A percentile compares a stretch with the other conserved stretches of the same genome.
Evolutionary conservation across 176 grass and related monocot species (phyloP).

Genomic region (Cenchrus fungigraminus): DNA sequence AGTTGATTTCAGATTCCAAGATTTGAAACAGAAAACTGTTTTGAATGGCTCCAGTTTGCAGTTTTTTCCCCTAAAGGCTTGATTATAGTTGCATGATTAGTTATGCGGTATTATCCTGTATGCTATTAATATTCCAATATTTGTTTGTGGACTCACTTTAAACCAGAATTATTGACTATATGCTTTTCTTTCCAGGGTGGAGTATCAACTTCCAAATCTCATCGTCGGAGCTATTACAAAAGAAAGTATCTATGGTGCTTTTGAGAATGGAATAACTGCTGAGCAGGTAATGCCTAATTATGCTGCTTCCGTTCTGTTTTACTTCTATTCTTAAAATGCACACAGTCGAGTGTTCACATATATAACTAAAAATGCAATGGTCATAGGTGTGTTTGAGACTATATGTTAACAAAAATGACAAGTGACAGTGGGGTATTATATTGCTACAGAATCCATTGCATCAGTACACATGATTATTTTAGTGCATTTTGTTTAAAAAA

Average conservation of each 20-base stretch:
- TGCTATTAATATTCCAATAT: conserved; percentile 9
- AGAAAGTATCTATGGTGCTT: conserved; percentile 93
- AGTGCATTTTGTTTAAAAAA: background rate
- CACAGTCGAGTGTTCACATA: background rate
- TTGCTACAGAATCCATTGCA: conserved; percentile 4
- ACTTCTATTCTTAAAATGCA: background rate
- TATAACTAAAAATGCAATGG: background rate
- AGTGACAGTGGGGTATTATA: conserved; percentile 4
- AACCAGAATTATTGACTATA: background rate
- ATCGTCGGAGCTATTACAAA: conserved; percentile 91
- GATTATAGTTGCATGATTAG: background rate
- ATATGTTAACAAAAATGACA: background rate
- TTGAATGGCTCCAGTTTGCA: conserved; percentile 10
- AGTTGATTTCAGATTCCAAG: background rate
- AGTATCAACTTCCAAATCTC: conserved; percentile 95
- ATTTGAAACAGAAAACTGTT: conserved; percentile 6
- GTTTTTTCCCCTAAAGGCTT: background rate
- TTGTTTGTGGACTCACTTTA: conserved; percentile 22
- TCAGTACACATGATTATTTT: background rate
- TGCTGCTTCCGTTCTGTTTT: background rate
- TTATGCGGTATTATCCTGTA: conserved; percentile 14
- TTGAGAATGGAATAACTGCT: conserved; percentile 89
- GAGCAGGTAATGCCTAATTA: conserved; percentile 66
- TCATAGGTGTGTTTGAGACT: background rate
- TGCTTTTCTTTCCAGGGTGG: conserved; percentile 58